phyloP scores from a whole-genome alignment of 768 basidiomycete species.

The Termitomyces sp. region DNA sequence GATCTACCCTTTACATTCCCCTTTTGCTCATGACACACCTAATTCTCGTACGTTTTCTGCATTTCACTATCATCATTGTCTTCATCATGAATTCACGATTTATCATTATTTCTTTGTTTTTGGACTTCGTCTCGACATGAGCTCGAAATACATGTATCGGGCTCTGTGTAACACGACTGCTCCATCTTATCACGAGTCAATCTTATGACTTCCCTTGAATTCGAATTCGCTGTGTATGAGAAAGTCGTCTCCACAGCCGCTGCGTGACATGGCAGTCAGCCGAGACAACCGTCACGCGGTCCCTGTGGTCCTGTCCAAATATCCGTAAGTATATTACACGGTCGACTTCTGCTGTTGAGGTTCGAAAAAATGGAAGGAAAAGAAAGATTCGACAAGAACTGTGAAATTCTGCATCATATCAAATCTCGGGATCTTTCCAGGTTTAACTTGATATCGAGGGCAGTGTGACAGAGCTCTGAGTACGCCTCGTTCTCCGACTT shows the following conservation, averaged over 20 bases:
- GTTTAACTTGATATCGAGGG: no score
- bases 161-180: not conserved
- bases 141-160: not conserved
- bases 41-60: not conserved
- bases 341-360: no score
- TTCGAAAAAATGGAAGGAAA: no score
- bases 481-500: no score
- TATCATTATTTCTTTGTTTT: constrained; percentile 12
- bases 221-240: not conserved
- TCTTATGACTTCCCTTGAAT: not conserved
- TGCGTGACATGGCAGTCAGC: not conserved
- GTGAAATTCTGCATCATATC: no score
- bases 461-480: no score
- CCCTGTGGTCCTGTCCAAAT: no score
- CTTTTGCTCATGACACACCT: not conserved
- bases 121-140: not conserved
- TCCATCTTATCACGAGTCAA: not conserved
- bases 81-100: constrained; percentile 4
- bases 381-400: no score
- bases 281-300: no score
- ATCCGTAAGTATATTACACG: no score
- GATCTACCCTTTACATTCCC: not conserved
- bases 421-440: no score
- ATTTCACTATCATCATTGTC: not conserved
- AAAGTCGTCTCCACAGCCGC: not conserved